Base-by-base conservation (phyloP, 2,329 filamentous ascomycete species). In the Colletotrichum sojae region DNA sequence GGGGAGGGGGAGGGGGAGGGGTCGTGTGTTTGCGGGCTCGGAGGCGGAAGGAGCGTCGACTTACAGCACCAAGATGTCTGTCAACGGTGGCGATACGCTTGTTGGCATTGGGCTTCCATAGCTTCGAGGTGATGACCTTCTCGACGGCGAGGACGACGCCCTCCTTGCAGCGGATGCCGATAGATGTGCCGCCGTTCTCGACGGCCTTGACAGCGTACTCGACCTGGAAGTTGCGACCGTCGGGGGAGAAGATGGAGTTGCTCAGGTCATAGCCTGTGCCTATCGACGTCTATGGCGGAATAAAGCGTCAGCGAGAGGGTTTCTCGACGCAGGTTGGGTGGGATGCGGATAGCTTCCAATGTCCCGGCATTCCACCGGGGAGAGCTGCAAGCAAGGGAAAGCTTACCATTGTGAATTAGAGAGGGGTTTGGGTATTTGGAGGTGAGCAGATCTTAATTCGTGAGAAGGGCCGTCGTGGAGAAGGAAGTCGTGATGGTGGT, bases 161-260 rank as follows among this genome's bases (percentile, higher is more conserved):
- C 82, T 98, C 94, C 85, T 97, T 97, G 89, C 94, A 97, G 81
- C 94, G 90, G 83, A 99, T 97, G 75, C 96, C 96, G 81, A 99
- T 90, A 62, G 95, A 94, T 63, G 96, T 99, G 78, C 96, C 95
- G 74, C 95, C 96, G 78, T 97, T 98, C 86, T 99, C 96, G 72
- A 99, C 96, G 65, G 96, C 96, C 88, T 99, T 99, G 76, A 97
- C 92, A 75, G 96, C 96, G 82, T 99, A 99, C 88, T 99, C 96
- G 82, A 97, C 94, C 84, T 99, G 96, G 83, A 99, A 99, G 83
- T 99, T 99, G 76, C 96, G 93, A 80, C 96, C 96, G 85, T 99
- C 96, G 74, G 96, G 96, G 56, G 96, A 98, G 88, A 98, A 99
- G 86, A 98, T 97, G 79, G 96, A 98, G 89, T 99, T 99, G 81